Percentiles rank a stretch among this genome's conserved stretches.
phyloP scores from a whole-genome alignment of 129 eudicot genomes.

The Flaveria ramosissima region DNA sequence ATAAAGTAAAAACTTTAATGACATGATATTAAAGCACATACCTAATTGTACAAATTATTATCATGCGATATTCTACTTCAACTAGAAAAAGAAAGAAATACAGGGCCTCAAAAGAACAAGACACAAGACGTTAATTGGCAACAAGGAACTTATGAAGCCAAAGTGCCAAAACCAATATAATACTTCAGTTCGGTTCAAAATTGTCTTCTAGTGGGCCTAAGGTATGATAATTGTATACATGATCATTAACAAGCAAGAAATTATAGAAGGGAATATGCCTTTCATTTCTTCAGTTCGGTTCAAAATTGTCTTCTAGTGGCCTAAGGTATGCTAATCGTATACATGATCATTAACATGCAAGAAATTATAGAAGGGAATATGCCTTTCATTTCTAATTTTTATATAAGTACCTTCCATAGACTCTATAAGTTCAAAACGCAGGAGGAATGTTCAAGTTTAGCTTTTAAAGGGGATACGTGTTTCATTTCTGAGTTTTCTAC shows the following conservation, averaged over 20 bases:
- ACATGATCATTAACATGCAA: neutral
- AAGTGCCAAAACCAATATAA: neutral
- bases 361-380: neutral
- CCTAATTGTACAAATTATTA: neutral
- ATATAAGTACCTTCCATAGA: neutral
- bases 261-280: neutral
- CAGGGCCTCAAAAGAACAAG: neutral
- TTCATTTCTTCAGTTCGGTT: neutral
- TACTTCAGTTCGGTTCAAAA: neutral
- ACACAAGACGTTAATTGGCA: neutral
- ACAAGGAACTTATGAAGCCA: neutral
- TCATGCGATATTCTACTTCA: neutral
- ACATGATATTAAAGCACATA: neutral
- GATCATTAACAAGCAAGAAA: neutral
- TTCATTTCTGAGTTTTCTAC: neutral
- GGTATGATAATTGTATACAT: neutral
- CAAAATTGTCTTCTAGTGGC: neutral
- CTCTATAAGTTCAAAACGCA: neutral
- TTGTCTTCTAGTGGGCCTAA: neutral
- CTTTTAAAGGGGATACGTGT: neutral
- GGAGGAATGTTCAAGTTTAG: neutral
- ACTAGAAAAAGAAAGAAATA: conserved; percentile 1
- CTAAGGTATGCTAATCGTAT: neutral
- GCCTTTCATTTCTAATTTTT: neutral
- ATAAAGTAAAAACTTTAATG: conserved; percentile 4